Evolutionary conservation across 2,329 filamentous ascomycete species (phyloP), one percentile per base, ranked within the genome.

Genomic region (Rhytidhysteron rufulum): DNA sequence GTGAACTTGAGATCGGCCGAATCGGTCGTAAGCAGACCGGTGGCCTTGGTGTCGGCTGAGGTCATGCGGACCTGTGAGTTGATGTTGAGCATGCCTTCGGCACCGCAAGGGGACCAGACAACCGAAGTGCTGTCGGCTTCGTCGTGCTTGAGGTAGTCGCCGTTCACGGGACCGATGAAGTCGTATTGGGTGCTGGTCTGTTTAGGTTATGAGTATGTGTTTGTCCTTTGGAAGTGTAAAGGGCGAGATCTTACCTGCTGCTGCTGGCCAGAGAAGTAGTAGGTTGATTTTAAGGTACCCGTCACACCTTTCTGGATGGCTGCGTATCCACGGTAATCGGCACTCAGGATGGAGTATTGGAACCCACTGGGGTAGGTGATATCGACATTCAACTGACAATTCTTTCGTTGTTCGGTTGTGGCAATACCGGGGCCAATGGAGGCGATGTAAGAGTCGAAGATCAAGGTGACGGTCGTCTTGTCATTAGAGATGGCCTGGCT

Each of bases 361-460:
- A 73, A 77, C 37, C 74, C 73, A 39, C 63, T 63, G 11, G 74
- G 74, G 52, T 76, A 76, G 41, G 66, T 55, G 41, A 78, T 62
- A 58, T 73, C 67, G 48, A 77, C 57, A 57, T 75, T 77, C 45
- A 77, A 59, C 57, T 76, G 71, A 64, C 74, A 78, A 61, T 77
- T 76, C 65, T 72, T 73, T 55, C 73, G 70, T 51, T 65, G 62
- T 41, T 74, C 63, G 31, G 64, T 66, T 31, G 71, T 51, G 8
- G 64, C 25, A 39, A 73, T 58, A 38, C 62, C 60, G 13, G 66
- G 63, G 34, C 74, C 74, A 29, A 75, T 69, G 37, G 72, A 69
- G 27, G 73, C 74, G 31, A 74, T 65, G 48, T 77, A 77, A 13
- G 59, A 43, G 55, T 74, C 72, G 54, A 77, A 78, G 50, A 77